phyloP scores from a whole-genome alignment of 208 protist genomes.

The Porcisia hertigi region DNA sequence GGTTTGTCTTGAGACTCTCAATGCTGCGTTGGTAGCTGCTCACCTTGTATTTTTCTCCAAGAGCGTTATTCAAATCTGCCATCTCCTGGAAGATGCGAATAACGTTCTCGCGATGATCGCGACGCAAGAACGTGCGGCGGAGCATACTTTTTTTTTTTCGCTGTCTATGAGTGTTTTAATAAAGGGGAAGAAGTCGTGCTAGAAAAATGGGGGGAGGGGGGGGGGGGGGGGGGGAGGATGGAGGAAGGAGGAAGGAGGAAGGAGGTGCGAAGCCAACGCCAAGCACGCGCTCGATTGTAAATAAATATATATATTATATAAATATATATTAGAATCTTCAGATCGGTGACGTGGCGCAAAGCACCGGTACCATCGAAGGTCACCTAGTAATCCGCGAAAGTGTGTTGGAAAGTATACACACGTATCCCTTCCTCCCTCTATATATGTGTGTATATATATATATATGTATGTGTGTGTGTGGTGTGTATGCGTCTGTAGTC shows the following conservation, averaged over 20 bases:
- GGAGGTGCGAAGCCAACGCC: too few species aligned
- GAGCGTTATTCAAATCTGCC: constrained; percentile 87
- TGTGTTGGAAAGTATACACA: too few species aligned
- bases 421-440: too few species aligned
- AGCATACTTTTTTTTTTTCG: constrained; percentile 10
- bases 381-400: too few species aligned
- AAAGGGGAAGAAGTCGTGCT: too few species aligned
- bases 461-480: constrained; percentile 2
- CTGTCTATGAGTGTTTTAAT: background rate
- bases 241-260: too few species aligned
- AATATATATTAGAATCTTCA: background rate
- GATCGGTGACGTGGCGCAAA: too few species aligned
- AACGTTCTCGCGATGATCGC: constrained; percentile 81
- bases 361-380: too few species aligned
- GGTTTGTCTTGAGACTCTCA: constrained; percentile 85
- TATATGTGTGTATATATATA: background rate
- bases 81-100: constrained; percentile 91
- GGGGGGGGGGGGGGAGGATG: too few species aligned
- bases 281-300: too few species aligned
- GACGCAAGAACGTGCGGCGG: constrained; percentile 51
- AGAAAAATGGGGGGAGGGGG: too few species aligned
- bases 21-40: constrained; percentile 79
- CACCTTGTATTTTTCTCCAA: constrained; percentile 91
- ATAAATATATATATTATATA: background rate
- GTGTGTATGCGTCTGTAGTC: constrained; percentile 1